phyloP scores from a whole-genome alignment of 306 rosid species.

The Lupinus albus region DNA sequence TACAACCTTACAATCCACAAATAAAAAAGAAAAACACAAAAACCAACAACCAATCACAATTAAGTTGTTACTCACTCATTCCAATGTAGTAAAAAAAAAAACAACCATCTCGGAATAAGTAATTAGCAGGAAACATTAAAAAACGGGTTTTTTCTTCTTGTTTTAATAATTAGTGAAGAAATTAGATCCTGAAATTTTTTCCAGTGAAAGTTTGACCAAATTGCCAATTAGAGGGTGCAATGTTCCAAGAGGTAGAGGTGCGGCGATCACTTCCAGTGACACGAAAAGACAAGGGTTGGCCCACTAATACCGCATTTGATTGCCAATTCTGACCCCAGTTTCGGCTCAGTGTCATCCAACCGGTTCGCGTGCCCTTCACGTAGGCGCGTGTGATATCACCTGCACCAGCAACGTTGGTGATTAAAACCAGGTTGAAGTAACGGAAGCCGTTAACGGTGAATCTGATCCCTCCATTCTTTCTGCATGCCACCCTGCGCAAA shows the following conservation, averaged over 20 bases:
- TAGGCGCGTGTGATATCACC: conserved; percentile 78
- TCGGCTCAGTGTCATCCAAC: conserved; percentile 85
- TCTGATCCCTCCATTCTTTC: conserved; percentile 86
- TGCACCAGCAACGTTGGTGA: conserved; percentile 95
- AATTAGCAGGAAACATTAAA: conserved; percentile 41
- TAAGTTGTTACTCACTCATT: conserved; percentile 36
- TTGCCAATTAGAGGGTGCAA: conserved; percentile 79
- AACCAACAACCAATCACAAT: conserved; percentile 36
- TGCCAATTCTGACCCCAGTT: conserved; percentile 99
- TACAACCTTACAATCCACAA: conserved; percentile 38
- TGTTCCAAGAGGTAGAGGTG: conserved; percentile 87
- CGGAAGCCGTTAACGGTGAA: conserved; percentile 85
- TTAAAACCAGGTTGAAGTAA: conserved; percentile 82
- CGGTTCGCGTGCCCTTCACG: conserved; percentile 74
- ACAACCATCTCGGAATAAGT: conserved; percentile 36
- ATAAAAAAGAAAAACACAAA: conserved; percentile 28
- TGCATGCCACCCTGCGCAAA: conserved; percentile 84
- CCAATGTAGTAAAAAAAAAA: conserved; percentile 45
- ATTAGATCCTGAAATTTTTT: conserved; percentile 72
- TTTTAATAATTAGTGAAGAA: neutral
- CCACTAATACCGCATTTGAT: conserved; percentile 83
- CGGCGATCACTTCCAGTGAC: conserved; percentile 86
- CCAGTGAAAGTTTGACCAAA: conserved; percentile 96
- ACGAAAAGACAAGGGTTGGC: conserved; percentile 77
- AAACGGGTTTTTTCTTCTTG: neutral